Evolutionary conservation across 805 yeast species (phyloP).

Genomic region (Candida quercuum): DNA sequence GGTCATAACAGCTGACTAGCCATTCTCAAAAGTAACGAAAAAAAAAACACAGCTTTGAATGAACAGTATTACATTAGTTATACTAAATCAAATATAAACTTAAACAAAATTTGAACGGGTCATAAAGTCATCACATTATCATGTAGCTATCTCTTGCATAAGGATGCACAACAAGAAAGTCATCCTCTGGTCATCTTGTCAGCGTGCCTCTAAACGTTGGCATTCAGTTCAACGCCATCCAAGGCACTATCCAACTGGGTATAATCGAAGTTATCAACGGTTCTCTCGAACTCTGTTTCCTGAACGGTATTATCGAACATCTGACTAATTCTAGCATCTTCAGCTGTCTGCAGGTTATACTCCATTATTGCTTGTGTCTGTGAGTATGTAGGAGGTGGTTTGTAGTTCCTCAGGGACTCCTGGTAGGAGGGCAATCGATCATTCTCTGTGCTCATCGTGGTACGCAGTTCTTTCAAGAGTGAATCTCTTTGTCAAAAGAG

Average conservation of each 20-base stretch:
- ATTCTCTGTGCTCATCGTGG: not conserved
- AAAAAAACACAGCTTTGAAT: no score
- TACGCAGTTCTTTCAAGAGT: no score
- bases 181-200: no score
- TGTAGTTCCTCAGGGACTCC: conserved; percentile 6
- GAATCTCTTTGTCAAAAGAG: no score
- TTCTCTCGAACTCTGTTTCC: conserved; percentile 12
- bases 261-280: conserved; percentile 15
- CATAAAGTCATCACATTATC: no score
- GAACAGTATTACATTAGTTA: no score
- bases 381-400: conserved; percentile 3
- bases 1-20: conserved; percentile 1
- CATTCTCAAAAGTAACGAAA: no score
- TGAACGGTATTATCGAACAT: conserved; percentile 9
- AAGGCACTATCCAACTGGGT: conserved; percentile 6
- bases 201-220: not conserved
- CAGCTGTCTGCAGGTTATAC: not conserved
- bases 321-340: conserved; percentile 6
- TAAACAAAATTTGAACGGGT: no score
- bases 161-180: no score
- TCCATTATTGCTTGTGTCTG: not conserved
- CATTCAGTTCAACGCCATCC: conserved; percentile 6
- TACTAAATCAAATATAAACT: no score
- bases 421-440: conserved; percentile 10
- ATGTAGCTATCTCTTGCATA: no score